Conservation (phyloP, 805 yeast genomes). For the Candida fluviatilis region DNA sequence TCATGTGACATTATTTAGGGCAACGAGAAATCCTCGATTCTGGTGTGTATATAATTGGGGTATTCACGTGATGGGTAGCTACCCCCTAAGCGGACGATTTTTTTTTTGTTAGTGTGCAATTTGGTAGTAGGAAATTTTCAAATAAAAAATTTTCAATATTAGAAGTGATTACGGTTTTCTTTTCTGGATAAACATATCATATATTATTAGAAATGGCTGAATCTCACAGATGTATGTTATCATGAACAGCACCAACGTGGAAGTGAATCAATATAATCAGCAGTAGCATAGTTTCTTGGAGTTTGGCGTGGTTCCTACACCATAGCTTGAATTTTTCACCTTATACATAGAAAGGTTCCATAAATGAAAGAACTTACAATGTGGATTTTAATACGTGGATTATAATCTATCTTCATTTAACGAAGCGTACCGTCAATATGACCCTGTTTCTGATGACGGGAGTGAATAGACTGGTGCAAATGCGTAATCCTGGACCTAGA, state of each 20-base stretch:
- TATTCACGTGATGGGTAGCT: background rate
- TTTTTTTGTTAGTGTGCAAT: background rate
- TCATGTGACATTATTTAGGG: background rate
- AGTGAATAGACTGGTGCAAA: too few relatives aligned
- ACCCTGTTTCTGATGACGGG: too few relatives aligned
- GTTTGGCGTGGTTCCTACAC: too few relatives aligned
- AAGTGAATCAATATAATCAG: too few relatives aligned
- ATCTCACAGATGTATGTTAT: conserved; percentile 92
- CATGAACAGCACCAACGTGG: background rate
- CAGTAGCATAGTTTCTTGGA: too few relatives aligned
- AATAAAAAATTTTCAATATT: background rate
- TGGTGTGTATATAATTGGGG: background rate
- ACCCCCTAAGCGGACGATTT: background rate
- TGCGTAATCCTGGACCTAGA: too few relatives aligned
- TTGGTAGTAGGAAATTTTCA: background rate
- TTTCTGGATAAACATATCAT: background rate
- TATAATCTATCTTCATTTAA: too few relatives aligned
- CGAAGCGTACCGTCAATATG: too few relatives aligned
- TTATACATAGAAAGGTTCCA: too few relatives aligned
- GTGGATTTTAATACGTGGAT: too few relatives aligned
- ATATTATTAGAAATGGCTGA: conserved; percentile 63
- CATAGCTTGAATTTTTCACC: too few relatives aligned
- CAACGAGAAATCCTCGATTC: background rate
- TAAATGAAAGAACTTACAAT: too few relatives aligned
- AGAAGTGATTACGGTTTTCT: background rate